Base-by-base conservation (phyloP, 2,329 filamentous ascomycete genomes). In the Periconia macrospinosa region DNA sequence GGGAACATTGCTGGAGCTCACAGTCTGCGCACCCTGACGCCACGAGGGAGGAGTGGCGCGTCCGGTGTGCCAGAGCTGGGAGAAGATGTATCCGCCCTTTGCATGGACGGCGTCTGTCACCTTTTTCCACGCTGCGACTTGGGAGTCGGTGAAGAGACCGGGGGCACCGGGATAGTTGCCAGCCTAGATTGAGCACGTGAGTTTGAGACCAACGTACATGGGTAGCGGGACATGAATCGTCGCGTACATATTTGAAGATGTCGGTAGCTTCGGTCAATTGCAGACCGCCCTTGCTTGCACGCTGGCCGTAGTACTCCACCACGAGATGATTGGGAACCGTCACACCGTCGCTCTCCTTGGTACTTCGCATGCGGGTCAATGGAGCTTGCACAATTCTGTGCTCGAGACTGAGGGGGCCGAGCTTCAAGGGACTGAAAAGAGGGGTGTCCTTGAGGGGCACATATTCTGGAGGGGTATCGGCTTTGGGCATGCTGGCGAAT, bases 211-310 rank as follows among this genome's bases (percentile, higher is more conserved):
- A n/a, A 37, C 3, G 15, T 37, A 19, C 63, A 67, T 74, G 15
- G 11, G 33, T 13, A 10, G 15, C 33, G 11, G 33, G 33, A 5
- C 33, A 13, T 14, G 33, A 37, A 37, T 13, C 15, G 11, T 37
- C 23, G 52, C 61, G 57, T 47, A 71, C 69, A 53, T 68, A 71
- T 60, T 68, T 62, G 51, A 58, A 62, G 52, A 72, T 73, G 35
- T 73, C 69, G 11, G 82, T 83, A 0, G 78, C 84, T 66, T 88
- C 85, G 2, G 79, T 80, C 59, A 88, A 80, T 41, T 87, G 68
- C 2, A 88, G 71, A 1, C 82, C 85, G 20, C 83, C 83, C 5
- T 79, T 78, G 10, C 75, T 74, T 35, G 76, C 80, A 20, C 83
- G 78, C 62, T 86, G 82, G 18, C 69, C 67, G 66, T 85, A 85